These are phyloP conservation scores for Collybiopsis luxurians DNA, from an alignment of 768 basidiomycete genomes.

Conservation along the genomic window DNA sequence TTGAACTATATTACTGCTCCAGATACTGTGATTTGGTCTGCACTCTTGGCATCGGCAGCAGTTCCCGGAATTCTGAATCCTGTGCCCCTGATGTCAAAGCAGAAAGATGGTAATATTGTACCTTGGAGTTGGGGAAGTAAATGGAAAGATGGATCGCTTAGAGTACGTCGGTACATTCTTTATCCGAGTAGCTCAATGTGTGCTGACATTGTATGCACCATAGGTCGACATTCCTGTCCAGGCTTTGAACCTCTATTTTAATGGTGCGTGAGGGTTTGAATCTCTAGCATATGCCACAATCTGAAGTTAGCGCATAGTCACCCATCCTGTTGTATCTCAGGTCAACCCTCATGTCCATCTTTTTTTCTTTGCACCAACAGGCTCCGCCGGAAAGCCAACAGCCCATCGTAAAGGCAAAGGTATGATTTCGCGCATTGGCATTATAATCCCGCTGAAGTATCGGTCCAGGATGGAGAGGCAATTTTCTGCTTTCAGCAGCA, in stretches of 20 bases:
- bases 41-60: constrained; percentile 84
- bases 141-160: constrained; percentile 90
- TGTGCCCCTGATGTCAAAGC: constrained; percentile 93
- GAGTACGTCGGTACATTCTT: constrained; percentile 22
- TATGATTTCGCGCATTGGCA: constrained; percentile 16
- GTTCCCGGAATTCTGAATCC: constrained; percentile 96
- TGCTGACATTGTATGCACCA: constrained; percentile 5
- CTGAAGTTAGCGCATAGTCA: constrained; percentile 49
- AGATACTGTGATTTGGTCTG: constrained; percentile 82
- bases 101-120: constrained; percentile 70
- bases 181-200: constrained; percentile 1
- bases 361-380: constrained; percentile 91
- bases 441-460: not conserved
- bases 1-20: constrained; percentile 97
- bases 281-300: constrained; percentile 1
- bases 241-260: constrained; percentile 84
- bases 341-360: constrained; percentile 91
- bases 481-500: constrained; percentile 86
- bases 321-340: constrained; percentile 91
- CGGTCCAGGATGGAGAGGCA: constrained; percentile 83
- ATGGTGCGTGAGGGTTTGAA: constrained; percentile 45
- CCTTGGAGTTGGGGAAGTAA: constrained; percentile 96
- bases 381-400: constrained; percentile 89
- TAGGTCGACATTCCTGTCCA: constrained; percentile 96
- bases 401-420: constrained; percentile 93